Conservation (phyloP, 345 rosid species). For the Gossypium turneri region DNA sequence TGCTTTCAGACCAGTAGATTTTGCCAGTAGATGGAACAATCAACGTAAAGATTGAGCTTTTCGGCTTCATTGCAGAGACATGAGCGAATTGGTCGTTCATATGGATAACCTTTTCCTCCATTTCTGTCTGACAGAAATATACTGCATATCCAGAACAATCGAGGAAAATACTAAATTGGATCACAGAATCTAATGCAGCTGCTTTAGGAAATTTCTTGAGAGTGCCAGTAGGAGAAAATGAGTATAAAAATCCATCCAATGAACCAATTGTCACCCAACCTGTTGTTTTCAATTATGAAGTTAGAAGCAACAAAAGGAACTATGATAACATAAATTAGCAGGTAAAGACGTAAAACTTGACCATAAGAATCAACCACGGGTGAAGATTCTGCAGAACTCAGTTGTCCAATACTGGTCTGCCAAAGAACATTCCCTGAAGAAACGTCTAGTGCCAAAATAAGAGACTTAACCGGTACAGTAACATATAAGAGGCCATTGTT, state of each 20-base stretch:
- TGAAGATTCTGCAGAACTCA: conserved; percentile 36
- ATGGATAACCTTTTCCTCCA: conserved; percentile 48
- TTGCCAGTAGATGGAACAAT: conserved; percentile 68
- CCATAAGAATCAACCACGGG: conserved; percentile 73
- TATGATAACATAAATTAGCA: background rate
- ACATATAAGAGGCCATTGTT: conserved; percentile 71
- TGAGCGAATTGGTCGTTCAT: conserved; percentile 33
- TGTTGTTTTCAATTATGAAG: conserved; percentile 17
- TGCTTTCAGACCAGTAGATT: conserved; percentile 67
- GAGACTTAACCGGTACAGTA: conserved; percentile 43
- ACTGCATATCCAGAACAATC: conserved; percentile 78
- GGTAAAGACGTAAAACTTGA: background rate
- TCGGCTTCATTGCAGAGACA: conserved; percentile 60
- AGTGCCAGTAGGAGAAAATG: conserved; percentile 66
- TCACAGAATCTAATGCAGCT: conserved; percentile 36
- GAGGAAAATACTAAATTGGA: conserved; percentile 52
- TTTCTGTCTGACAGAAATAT: conserved; percentile 60
- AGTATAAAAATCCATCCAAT: conserved; percentile 73
- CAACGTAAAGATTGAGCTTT: conserved; percentile 49
- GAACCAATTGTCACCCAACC: conserved; percentile 87
- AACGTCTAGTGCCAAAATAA: conserved; percentile 57
- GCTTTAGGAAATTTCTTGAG: conserved; percentile 47
- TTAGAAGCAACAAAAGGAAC: background rate
- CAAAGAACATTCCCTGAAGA: conserved; percentile 64
- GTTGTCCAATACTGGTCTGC: conserved; percentile 65